These are phyloP conservation scores for Candida peoriensis DNA, from an alignment of 805 yeast genomes.

Conservation along the genomic window DNA sequence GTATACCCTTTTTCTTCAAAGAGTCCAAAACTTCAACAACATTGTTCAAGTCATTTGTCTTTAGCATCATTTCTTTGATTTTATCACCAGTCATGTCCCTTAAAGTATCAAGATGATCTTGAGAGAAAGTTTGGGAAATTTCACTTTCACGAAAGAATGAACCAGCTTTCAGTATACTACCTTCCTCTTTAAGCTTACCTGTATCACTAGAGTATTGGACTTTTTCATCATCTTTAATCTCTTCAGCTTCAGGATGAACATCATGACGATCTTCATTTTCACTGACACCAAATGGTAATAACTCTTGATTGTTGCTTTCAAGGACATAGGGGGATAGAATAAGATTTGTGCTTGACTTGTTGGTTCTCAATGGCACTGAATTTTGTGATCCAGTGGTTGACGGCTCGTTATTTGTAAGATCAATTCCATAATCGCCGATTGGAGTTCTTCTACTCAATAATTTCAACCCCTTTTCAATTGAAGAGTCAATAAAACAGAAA, in stretches of 20 bases:
- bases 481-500: slow-evolving; percentile 64
- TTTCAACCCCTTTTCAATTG: slow-evolving; percentile 51
- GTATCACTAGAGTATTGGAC: slow-evolving; percentile 14
- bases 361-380: slow-evolving; percentile 10
- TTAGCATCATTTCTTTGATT: slow-evolving; percentile 30
- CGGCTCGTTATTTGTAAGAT: too few species aligned
- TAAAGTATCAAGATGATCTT: slow-evolving; percentile 25
- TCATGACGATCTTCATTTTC: slow-evolving; percentile 23
- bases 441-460: slow-evolving; percentile 15
- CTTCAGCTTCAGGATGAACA: slow-evolving; percentile 27
- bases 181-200: slow-evolving; percentile 21
- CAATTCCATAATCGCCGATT: neutral
- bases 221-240: slow-evolving; percentile 22
- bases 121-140: slow-evolving; percentile 14
- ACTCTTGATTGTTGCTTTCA: slow-evolving; percentile 28
- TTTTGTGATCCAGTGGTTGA: too few species aligned
- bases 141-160: slow-evolving; percentile 11
- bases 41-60: slow-evolving; percentile 32
- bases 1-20: slow-evolving; percentile 36
- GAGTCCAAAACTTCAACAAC: slow-evolving; percentile 34
- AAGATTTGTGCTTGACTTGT: slow-evolving; percentile 16
- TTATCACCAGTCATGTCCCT: slow-evolving; percentile 25
- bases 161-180: slow-evolving; percentile 16
- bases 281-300: slow-evolving; percentile 33
- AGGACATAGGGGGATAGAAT: slow-evolving; percentile 22